Percentiles rank a stretch among this genome's conserved stretches.
Evolutionary conservation across 495 filamentous ascomycete species (phyloP).

Genomic region (Lepidopterella palustris): DNA sequence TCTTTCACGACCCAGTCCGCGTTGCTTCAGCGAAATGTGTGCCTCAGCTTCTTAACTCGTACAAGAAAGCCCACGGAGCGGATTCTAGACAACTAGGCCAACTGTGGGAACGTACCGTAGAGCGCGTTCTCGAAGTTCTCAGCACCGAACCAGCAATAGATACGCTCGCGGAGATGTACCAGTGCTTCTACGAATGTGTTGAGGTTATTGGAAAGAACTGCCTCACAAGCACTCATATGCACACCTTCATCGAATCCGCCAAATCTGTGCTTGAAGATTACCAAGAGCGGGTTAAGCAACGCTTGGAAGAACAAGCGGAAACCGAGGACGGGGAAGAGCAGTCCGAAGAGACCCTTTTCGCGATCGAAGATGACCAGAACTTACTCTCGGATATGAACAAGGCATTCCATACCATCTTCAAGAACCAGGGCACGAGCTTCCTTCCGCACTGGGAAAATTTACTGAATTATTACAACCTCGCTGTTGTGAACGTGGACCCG

Average conservation of each 20-base stretch:
- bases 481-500: constrained; percentile 74
- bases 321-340: constrained; percentile 71
- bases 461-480: constrained; percentile 73
- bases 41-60: constrained; percentile 88
- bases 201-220: constrained; percentile 85
- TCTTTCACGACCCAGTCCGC: constrained; percentile 98
- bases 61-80: constrained; percentile 79
- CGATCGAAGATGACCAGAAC: constrained; percentile 95
- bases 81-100: constrained; percentile 64
- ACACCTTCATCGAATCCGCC: constrained; percentile 75
- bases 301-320: constrained; percentile 68
- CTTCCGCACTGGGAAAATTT: constrained; percentile 81
- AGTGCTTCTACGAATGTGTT: constrained; percentile 98
- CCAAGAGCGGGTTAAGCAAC: constrained; percentile 70
- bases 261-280: constrained; percentile 85
- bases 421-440: constrained; percentile 81
- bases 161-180: constrained; percentile 97
- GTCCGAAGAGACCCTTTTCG: constrained; percentile 71
- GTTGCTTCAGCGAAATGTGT: constrained; percentile 92
- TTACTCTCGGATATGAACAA: constrained; percentile 99
- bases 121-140: constrained; percentile 90
- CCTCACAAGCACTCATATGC: constrained; percentile 70
- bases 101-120: constrained; percentile 81
- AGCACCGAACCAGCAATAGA: constrained; percentile 92
- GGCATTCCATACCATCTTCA: constrained; percentile 98